These are phyloP conservation scores for Pyrenophora teres DNA, from an alignment of 2,329 filamentous ascomycete species.

Conservation along the genomic window DNA sequence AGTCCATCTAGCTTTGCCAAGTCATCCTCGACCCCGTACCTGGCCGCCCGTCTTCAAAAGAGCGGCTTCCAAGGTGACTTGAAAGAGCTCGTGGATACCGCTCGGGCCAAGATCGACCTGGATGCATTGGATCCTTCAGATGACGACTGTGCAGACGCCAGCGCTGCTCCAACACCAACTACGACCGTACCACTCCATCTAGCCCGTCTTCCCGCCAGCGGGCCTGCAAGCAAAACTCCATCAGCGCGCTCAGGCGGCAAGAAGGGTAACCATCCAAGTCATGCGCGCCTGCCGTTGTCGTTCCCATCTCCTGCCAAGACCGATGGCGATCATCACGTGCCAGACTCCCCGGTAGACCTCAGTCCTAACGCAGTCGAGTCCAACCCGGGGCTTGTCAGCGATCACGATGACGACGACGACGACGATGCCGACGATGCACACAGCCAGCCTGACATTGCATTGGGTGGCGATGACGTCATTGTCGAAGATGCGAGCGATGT, in stretches of 20 bases:
- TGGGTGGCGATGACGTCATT: conserved; percentile 45
- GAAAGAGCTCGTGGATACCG: conserved; percentile 44
- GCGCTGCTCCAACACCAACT: conserved; percentile 36
- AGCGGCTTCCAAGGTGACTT: conserved; percentile 50
- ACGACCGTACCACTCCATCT: conserved; percentile 35
- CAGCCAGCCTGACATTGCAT: conserved; percentile 43
- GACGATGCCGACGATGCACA: conserved; percentile 47
- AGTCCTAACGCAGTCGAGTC: conserved; percentile 56
- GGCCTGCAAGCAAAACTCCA: conserved; percentile 36
- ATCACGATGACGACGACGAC: conserved; percentile 57
- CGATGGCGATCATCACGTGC: conserved; percentile 35
- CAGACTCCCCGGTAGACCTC: conserved; percentile 47
- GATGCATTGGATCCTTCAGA: conserved; percentile 43
- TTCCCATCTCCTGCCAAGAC: conserved; percentile 37
- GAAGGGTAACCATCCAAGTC: conserved; percentile 36
- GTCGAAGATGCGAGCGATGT: conserved; percentile 48
- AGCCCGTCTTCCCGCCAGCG: conserved; percentile 39
- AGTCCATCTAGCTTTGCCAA: conserved; percentile 38
- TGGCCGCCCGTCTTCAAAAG: conserved; percentile 49
- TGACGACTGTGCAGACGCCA: conserved; percentile 41
- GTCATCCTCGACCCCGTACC: conserved; percentile 49
- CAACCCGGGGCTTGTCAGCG: conserved; percentile 56
- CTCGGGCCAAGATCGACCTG: conserved; percentile 44
- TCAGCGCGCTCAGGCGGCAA: conserved; percentile 41
- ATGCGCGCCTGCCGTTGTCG: conserved; percentile 39